Base-by-base conservation (phyloP, 2,329 filamentous ascomycete species). In the Pyricularia pennisetigena region DNA sequence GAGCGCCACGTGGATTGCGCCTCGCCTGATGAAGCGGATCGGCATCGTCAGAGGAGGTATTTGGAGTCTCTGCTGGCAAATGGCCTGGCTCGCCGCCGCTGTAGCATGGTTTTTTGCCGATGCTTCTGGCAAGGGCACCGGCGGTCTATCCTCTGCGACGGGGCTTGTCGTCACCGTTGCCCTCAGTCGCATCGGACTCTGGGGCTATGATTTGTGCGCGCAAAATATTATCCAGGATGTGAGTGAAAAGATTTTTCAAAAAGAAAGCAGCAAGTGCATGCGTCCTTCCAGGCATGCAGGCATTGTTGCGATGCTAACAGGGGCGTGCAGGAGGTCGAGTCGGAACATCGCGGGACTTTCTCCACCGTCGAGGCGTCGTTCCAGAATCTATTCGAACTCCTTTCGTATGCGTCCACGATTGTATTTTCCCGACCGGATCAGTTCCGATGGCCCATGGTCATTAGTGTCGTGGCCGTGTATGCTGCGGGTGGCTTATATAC, bases 11-110 rank as follows among this genome's bases (percentile, higher is more conserved):
- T 88, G 85, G 81, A 74, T 83, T 0, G 86, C 83, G 0, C 88
- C 88, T 0, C 77, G 78, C 68, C 74, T 89, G 16, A 88, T 87
- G 81, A 72, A 72, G 2, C 77, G 76, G 57, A 83, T 89, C 57
- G 86, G 88, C 0, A 78, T 83, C 0, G 79, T 91, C 8, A 80
- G 91, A n/a, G 82, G 85, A 0, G 91, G 90, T 0, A 80, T 93
- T 3, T 93, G 91, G 91, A 87, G 86, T 70, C 74, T 89, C 10
- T 88, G 84, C 68, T 91, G 88, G 85, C 89, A 93, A 74, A 79
- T 89, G n/a, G 68, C 79, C 2, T 87, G 83, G 71, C 77, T 88
- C 4, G 79, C 78, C 1, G 78, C 75, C 0, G 85, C 81, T 0
- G 75, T 82, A 3, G 72, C 74, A 2, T 74, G 80, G 23, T 85